Percentiles rank a stretch among this genome's conserved stretches.
phyloP scores from a whole-genome alignment of 148 eudicot species.

The Persicaria tinctoria region DNA sequence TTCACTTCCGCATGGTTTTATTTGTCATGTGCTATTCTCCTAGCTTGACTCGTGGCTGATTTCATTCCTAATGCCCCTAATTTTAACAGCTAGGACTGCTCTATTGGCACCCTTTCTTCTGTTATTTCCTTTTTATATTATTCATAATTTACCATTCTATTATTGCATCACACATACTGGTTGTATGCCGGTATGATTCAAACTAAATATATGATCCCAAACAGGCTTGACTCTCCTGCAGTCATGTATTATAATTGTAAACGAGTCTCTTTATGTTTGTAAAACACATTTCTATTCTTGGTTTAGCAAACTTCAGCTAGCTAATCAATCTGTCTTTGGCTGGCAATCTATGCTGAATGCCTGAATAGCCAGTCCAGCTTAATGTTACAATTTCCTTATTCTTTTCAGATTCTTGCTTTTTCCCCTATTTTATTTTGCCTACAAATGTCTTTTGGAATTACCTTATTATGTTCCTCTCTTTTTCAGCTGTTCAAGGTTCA shows the following conservation, averaged over 20 bases:
- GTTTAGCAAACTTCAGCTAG: neutral
- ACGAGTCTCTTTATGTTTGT: neutral
- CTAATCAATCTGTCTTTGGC: neutral
- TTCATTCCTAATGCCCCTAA: neutral
- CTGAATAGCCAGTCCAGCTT: neutral
- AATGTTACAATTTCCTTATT: neutral
- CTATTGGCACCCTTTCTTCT: neutral
- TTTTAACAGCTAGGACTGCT: neutral
- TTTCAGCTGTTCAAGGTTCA: slow-evolving; percentile 75
- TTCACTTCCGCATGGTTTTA: neutral
- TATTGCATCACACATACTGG: neutral
- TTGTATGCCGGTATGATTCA: neutral
- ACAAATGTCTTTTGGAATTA: neutral
- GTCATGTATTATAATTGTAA: neutral
- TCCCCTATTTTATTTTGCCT: neutral
- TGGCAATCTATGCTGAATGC: neutral
- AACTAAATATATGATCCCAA: neutral
- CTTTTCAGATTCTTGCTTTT: neutral
- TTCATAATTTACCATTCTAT: neutral
- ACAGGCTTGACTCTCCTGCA: neutral
- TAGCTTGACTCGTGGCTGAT: neutral
- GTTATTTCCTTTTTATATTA: neutral
- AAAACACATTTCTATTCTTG: neutral
- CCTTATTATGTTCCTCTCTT: slow-evolving; percentile 5
- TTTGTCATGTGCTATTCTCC: neutral